phyloP scores from a whole-genome alignment of 148 eudicot genomes.

The Salicornia ramosissima region DNA sequence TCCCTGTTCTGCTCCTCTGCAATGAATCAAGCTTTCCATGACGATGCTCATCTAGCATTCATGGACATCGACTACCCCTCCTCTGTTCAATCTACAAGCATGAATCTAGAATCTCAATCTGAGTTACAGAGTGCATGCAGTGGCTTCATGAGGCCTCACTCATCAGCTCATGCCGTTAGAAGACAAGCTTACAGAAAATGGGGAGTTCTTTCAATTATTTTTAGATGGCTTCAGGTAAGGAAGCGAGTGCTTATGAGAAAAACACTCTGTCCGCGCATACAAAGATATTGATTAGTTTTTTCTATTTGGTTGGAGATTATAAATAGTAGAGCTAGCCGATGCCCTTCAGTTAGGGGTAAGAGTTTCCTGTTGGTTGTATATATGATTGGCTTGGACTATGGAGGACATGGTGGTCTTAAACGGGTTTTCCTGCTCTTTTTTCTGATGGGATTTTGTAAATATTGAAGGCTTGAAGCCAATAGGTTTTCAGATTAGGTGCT shows the following conservation, averaged over 20 bases:
- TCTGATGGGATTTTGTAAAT: not conserved
- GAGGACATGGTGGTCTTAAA: not conserved
- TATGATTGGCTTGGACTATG: conserved; percentile 1
- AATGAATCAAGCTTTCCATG: conserved; percentile 37
- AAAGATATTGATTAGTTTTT: conserved; percentile 13
- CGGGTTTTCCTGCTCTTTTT: not conserved
- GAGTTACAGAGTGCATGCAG: conserved; percentile 34
- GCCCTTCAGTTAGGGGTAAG: conserved; percentile 1
- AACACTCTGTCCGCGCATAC: conserved; percentile 16
- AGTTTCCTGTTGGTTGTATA: conserved; percentile 9
- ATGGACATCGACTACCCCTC: conserved; percentile 44
- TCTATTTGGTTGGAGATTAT: not conserved
- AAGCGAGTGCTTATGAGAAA: conserved; percentile 40
- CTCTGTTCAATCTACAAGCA: conserved; percentile 32
- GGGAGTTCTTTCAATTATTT: conserved; percentile 34
- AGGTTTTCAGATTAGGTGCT: not conserved
- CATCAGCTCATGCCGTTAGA: conserved; percentile 22
- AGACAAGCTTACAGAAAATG: conserved; percentile 54
- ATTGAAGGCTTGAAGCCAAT: not conserved
- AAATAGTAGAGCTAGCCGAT: conserved; percentile 12
- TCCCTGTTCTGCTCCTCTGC: conserved; percentile 48
- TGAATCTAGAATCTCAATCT: conserved; percentile 31
- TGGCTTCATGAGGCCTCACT: conserved; percentile 28
- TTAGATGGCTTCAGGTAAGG: conserved; percentile 41
- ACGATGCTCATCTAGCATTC: conserved; percentile 41